Evolutionary conservation across 805 yeast species (phyloP).

Genomic region (Wickerhamiella allomyrinae): DNA sequence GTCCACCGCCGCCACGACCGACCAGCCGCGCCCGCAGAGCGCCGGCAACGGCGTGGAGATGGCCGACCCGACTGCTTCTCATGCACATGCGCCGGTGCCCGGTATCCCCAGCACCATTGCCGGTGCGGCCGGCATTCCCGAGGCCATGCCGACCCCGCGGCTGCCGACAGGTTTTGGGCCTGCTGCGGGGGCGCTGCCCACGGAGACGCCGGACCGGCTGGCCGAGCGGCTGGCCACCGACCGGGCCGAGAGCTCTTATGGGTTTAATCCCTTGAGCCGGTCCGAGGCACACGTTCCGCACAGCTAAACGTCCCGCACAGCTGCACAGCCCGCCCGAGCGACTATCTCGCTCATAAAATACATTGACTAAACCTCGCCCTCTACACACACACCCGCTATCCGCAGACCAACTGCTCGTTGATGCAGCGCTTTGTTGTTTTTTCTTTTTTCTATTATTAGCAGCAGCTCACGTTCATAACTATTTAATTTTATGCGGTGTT

Average conservation of each 20-base stretch:
- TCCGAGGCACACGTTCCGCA: too few species aligned
- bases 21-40: conserved; percentile 4
- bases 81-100: not conserved
- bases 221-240: not conserved
- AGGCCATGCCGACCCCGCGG: not conserved
- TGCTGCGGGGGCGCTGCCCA: not conserved
- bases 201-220: not conserved
- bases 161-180: not conserved
- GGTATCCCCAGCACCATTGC: not conserved
- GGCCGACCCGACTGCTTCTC: too few species aligned
- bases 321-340: too few species aligned
- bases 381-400: too few species aligned
- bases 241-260: not conserved
- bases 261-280: not conserved
- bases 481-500: not conserved
- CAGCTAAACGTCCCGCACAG: too few species aligned
- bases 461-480: conserved; percentile 1
- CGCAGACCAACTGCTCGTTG: too few species aligned
- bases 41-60: conserved; percentile 3
- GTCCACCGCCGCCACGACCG: not conserved
- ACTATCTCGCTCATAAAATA: too few species aligned
- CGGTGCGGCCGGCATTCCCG: not conserved
- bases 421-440: not conserved
- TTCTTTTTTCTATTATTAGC: too few species aligned
- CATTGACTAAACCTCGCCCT: too few species aligned